These are phyloP conservation scores for Panaeolus cyanescens DNA, from an alignment of 768 basidiomycete genomes.

Conservation along the genomic window DNA sequence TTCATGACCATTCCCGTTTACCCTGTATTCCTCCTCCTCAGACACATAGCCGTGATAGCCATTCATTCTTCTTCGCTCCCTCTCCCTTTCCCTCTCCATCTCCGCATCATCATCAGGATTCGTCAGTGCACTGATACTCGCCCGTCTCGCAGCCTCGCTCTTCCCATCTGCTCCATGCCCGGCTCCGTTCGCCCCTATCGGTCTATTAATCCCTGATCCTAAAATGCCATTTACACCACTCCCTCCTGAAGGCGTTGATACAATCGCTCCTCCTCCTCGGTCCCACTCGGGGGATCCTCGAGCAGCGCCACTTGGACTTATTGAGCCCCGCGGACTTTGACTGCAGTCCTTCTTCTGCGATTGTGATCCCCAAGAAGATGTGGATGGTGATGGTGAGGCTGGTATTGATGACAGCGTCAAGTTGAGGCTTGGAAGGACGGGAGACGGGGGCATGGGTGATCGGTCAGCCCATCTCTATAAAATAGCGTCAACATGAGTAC, in stretches of 20 bases:
- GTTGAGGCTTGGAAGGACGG: constrained; percentile 32
- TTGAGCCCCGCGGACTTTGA: constrained; percentile 13
- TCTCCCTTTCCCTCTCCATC: background rate
- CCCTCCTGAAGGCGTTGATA: background rate
- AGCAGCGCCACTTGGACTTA: constrained; percentile 9
- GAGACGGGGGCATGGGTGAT: constrained; percentile 59
- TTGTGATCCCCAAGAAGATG: constrained; percentile 19
- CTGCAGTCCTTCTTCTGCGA: constrained; percentile 5
- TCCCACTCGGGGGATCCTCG: constrained; percentile 2
- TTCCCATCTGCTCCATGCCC: background rate
- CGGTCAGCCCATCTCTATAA: constrained; percentile 70
- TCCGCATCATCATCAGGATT: constrained; percentile 2
- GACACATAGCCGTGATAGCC: background rate
- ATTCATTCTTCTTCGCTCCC: background rate
- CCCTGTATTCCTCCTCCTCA: background rate
- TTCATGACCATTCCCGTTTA: background rate
- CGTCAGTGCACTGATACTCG: background rate
- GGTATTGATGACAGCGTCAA: constrained; percentile 20
- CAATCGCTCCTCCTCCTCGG: background rate
- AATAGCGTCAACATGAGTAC: background rate
- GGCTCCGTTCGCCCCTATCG: background rate
- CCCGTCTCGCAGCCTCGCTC: background rate
- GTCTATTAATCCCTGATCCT: background rate
- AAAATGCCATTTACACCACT: background rate
- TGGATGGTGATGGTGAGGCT: constrained; percentile 29